These are phyloP conservation scores for Yamadazyma olivae DNA, from an alignment of 805 yeast genomes.

Conservation along the genomic window DNA sequence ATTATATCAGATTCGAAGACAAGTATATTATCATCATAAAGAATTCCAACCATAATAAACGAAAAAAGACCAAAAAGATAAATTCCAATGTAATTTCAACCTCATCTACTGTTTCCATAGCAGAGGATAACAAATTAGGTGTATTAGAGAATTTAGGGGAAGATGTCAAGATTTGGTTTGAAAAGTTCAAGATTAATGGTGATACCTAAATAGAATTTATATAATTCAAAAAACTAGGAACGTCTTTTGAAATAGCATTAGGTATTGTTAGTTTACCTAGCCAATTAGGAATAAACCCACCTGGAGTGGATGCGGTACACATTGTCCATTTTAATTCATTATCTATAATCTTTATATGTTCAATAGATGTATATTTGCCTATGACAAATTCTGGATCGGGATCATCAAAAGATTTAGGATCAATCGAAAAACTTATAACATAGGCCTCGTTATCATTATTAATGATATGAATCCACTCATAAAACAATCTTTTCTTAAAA, in stretches of 20 bases:
- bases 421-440: constrained; percentile 32
- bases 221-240: constrained; percentile 36
- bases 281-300: constrained; percentile 38
- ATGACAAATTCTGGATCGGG: constrained; percentile 17
- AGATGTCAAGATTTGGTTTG: constrained; percentile 41
- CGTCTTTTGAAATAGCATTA: constrained; percentile 38
- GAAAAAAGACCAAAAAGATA: constrained; percentile 6
- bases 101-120: background rate
- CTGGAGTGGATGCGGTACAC: constrained; percentile 39
- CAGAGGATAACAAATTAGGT: constrained; percentile 18
- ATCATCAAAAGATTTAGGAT: constrained; percentile 19
- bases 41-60: constrained; percentile 25
- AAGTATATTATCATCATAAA: constrained; percentile 33
- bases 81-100: constrained; percentile 4
- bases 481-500: constrained; percentile 30
- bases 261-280: constrained; percentile 26
- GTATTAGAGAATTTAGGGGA: constrained; percentile 41
- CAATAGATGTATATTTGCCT: constrained; percentile 37
- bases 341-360: constrained; percentile 20
- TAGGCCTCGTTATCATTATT: constrained; percentile 19
- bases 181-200: constrained; percentile 20
- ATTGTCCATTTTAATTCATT: constrained; percentile 32
- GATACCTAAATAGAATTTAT: constrained; percentile 8
- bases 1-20: constrained; percentile 27
- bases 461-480: constrained; percentile 32